phyloP scores from a whole-genome alignment of 441 rosid genomes.

The Metrosideros polymorpha region DNA sequence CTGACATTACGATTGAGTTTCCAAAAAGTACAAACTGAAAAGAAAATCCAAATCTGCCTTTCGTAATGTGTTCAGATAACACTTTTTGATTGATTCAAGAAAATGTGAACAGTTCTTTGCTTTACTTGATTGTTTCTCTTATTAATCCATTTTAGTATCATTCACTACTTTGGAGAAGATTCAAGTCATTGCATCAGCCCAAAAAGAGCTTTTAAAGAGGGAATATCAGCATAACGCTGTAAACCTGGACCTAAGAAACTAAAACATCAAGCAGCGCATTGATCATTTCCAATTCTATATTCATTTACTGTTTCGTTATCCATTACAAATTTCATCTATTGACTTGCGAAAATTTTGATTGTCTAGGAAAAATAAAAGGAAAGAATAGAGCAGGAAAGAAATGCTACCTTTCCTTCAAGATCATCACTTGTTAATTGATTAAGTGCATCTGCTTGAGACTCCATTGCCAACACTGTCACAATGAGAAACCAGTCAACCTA shows the following conservation, averaged over 20 bases:
- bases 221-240: not conserved
- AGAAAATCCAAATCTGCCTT: not conserved
- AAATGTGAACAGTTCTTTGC: not conserved
- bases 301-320: not conserved
- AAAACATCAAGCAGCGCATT: not conserved
- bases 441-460: constrained; percentile 42
- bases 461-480: constrained; percentile 41
- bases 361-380: not conserved
- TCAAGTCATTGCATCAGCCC: not conserved
- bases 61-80: not conserved
- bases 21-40: not conserved
- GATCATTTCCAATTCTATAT: not conserved
- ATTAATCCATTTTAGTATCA: not conserved
- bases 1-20: not conserved
- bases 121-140: not conserved
- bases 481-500: not conserved
- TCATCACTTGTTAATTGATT: constrained; percentile 37
- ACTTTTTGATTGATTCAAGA: not conserved
- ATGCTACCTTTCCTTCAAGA: constrained; percentile 36
- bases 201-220: not conserved
- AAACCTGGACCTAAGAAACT: not conserved
- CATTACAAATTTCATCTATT: not conserved
- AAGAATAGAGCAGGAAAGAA: not conserved
- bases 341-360: not conserved
- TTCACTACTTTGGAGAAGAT: not conserved